Base-by-base conservation (phyloP, 192 early-diverging fungal species). In the Coemansia sp. region DNA sequence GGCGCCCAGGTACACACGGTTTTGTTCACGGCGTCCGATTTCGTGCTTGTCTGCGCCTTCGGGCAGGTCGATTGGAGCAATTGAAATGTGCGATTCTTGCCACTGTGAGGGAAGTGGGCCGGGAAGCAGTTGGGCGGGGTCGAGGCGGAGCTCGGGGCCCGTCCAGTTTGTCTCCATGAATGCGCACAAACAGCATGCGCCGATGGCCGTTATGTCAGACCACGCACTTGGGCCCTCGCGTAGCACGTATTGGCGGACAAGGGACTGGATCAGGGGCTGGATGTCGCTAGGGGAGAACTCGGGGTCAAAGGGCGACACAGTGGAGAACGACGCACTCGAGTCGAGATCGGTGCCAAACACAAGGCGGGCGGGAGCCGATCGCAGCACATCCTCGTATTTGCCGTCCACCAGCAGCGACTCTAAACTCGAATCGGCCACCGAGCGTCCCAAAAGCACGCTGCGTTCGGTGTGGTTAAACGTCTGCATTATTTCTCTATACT, bases 141-240 rank as follows among this genome's bases (percentile, higher is more conserved):
- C 85, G 8, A 90, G 70, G 10, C 73, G 70, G 11, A 95, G 48
- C 6, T 78, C 65, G 7, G 95, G 95, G 4, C 95, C 95, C 1
- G 95, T 98, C 92, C 92, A 96, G 57, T 85, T 87, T 32, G 83
- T 78, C 78, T 98, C 94, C 18, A 94, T 64, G 81, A 98, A 98
- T 18, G 85, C 78, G 27, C 88, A 86, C n/a, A 98, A 80, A 32
- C 83, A 83, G 1, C 90, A 88, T 20, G 88, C 83, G 37, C 83
- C 92, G 11, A 94, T 64, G 53, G 61, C 20, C 18, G 68, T 70
- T n/a, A 79, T 61, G 56, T 69, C 57, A 1, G 18, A 4, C 71
- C 71, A 73, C 2, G 51, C 59, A 7, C 18, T 49, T 23, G 26
- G 68, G 23, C 5, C 71, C 68, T 10, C 56, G 54, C 27, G 57